Evolutionary conservation across 179 eudicot genomes (phyloP).

Genomic region (Nepenthes alata): DNA sequence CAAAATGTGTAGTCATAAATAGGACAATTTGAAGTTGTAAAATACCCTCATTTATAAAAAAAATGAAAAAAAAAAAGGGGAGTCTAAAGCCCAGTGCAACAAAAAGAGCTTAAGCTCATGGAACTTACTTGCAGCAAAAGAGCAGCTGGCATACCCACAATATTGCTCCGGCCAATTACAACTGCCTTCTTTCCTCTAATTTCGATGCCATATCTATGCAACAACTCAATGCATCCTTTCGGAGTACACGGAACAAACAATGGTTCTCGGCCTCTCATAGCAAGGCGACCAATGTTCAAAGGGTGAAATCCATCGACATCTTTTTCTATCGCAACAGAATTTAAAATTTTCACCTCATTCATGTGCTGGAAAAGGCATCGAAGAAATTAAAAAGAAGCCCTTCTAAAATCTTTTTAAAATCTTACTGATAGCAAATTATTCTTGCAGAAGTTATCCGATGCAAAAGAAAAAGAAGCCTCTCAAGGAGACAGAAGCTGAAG

Average conservation of each 20-base stretch:
- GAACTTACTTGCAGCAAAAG: constrained; percentile 59
- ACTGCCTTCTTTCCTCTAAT: constrained; percentile 80
- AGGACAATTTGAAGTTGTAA: background rate
- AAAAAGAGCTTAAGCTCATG: background rate
- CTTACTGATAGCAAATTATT: too few relatives aligned
- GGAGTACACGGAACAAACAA: constrained; percentile 94
- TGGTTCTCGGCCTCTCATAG: constrained; percentile 87
- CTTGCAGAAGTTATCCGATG: too few relatives aligned
- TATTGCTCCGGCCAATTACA: constrained; percentile 87
- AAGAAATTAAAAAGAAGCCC: background rate
- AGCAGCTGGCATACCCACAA: constrained; percentile 93
- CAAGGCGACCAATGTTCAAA: constrained; percentile 73
- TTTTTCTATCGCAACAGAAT: constrained; percentile 78
- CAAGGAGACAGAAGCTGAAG: too few relatives aligned
- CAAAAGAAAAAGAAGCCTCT: too few relatives aligned
- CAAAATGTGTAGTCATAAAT: background rate
- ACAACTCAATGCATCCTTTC: constrained; percentile 88
- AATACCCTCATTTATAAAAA: too few relatives aligned
- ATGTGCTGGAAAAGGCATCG: constrained; percentile 49
- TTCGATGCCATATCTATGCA: constrained; percentile 60
- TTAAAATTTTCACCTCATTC: constrained; percentile 65
- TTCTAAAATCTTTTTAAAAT: background rate
- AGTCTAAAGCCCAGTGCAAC: background rate
- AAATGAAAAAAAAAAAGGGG: background rate
- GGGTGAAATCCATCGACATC: constrained; percentile 95